Evolutionary conservation across 2,329 filamentous ascomycete genomes (phyloP).

Genomic region (Grosmannia penicillata): DNA sequence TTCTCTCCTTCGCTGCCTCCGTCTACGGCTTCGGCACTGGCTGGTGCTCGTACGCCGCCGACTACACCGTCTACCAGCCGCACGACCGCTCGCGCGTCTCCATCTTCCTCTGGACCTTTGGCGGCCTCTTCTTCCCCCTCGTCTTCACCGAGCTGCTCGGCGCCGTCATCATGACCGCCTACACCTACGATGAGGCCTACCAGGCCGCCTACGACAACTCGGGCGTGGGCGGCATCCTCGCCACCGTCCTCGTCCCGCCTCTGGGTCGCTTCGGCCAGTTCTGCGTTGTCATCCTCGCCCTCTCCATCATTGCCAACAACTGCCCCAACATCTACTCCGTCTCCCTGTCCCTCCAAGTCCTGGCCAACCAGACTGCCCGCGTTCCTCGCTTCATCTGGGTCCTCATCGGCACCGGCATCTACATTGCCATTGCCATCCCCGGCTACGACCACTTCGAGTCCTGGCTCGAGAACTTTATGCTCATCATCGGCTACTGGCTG

Average conservation of each 20-base stretch:
- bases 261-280: conserved; percentile 32
- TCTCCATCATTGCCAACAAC: conserved; percentile 30
- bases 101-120: conserved; percentile 55
- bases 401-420: conserved; percentile 40
- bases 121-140: conserved; percentile 55
- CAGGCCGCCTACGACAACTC: conserved; percentile 22
- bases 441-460: conserved; percentile 18
- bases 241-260: conserved; percentile 25
- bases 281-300: conserved; percentile 29
- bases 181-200: conserved; percentile 38
- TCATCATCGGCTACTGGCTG: conserved; percentile 25
- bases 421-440: conserved; percentile 41
- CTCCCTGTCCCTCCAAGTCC: conserved; percentile 32
- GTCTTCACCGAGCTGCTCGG: conserved; percentile 63
- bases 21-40: conserved; percentile 56
- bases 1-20: conserved; percentile 52
- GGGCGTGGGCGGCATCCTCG: conserved; percentile 31
- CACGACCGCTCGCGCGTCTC: conserved; percentile 30
- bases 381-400: conserved; percentile 45
- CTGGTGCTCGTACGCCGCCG: conserved; percentile 45
- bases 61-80: conserved; percentile 41
- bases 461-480: conserved; percentile 24
- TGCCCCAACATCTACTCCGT: conserved; percentile 24
- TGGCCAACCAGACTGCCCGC: conserved; percentile 31
- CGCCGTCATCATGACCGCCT: conserved; percentile 53